Conservation (phyloP, 345 rosid genomes). For the Citrus hindsii region DNA sequence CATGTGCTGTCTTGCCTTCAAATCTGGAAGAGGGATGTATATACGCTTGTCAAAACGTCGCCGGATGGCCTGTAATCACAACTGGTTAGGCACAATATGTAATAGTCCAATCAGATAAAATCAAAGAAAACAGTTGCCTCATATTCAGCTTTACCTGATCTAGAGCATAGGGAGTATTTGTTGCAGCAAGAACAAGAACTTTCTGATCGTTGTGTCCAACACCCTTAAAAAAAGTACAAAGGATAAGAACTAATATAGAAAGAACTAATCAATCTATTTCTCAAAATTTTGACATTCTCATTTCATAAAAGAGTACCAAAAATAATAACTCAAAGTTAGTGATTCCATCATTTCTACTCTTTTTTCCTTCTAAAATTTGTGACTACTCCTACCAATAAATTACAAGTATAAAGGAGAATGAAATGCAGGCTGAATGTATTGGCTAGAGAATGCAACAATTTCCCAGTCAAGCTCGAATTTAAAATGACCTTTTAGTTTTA, state of each 20-base stretch:
- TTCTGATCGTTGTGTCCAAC: constrained; percentile 86
- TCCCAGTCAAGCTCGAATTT: not conserved
- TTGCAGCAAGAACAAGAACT: constrained; percentile 96
- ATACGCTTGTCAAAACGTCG: constrained; percentile 97
- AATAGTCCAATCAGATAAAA: constrained; percentile 6
- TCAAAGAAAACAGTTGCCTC: constrained; percentile 1
- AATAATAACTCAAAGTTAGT: not conserved
- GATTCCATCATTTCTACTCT: not conserved
- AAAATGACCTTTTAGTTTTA: not conserved
- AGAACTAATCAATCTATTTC: not conserved
- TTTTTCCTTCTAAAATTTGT: not conserved
- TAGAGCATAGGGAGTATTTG: constrained; percentile 89
- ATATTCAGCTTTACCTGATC: constrained; percentile 56
- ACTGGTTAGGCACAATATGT: constrained; percentile 23
- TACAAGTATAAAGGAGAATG: not conserved
- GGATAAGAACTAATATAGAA: not conserved
- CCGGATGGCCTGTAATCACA: constrained; percentile 69
- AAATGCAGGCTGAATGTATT: too few relatives aligned
- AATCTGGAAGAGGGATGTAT: constrained; percentile 91
- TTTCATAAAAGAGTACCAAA: not conserved
- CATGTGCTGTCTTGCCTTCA: constrained; percentile 89
- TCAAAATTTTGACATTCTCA: not conserved
- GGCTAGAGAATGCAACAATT: not conserved
- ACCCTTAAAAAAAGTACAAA: constrained; percentile 47
- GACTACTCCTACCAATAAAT: not conserved